Evolutionary conservation across 164 flowering plant species (phyloP), one percentile per base, ranked within the genome.

Genomic region (Nymphaea thermarum): DNA sequence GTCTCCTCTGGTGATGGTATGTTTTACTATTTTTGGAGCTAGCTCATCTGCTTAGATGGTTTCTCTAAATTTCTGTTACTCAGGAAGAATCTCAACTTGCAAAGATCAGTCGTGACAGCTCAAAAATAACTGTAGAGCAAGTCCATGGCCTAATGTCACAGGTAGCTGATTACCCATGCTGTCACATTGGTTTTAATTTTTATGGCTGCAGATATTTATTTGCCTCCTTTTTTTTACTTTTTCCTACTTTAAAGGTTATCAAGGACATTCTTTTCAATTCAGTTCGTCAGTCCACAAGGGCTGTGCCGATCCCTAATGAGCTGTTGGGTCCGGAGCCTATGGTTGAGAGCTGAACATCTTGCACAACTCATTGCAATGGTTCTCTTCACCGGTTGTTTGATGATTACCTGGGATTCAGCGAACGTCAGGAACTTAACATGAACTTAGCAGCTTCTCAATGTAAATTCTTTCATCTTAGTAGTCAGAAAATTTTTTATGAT

Each of bases 91-190:
- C 97, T 67, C 97, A 86, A 74, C 97, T 95, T 72, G 85, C 91
- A 16, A 92, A 95, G 84, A 95, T 95, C 51, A 92, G 93, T 62
- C 89, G 93, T 16, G 99, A 95, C 75, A 95, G 99, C 81, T 87
- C 99, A 45, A 95, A 92, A 75, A 95, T 92, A 68, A 90, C 99
- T 61, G 99, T 89, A 14, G 98, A 95, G 80, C 97, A 95, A 75
- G 99, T 95, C 68, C 99, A 95, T 80, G 99, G 99, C 43, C 83
- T 95, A 57, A 95, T 95, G 99, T 95, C 99, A 18, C 99, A 92
- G 96, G 99, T 95, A 65, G 62, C 42, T 10, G 10, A 15, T 66
- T 47, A n/a, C 44, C 11, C 57, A n/a, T 44, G 57, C 16, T 68
- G 14, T 51, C 44, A 25, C 36, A 25, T 18, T 45, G 57, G 43